Percentiles rank a stretch among this genome's conserved stretches.
These are phyloP conservation scores for Kluyveromyces nonfermentans DNA, from an alignment of 805 yeast species.

Conservation along the genomic window DNA sequence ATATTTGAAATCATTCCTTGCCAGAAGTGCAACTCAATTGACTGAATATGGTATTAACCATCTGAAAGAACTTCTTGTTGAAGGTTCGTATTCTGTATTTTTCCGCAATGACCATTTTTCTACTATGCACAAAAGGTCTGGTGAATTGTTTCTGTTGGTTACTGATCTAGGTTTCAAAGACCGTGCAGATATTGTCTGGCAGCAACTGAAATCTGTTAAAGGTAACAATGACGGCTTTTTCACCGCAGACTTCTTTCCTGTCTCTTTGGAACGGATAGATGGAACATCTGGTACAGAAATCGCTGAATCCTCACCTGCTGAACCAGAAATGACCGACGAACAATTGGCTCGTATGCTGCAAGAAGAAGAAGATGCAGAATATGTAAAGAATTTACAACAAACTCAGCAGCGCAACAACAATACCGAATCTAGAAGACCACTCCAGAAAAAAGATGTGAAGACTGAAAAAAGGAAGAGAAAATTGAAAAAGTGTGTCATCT, in stretches of 20 bases:
- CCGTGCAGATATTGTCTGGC: conserved; percentile 65
- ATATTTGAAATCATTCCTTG: conserved; percentile 41
- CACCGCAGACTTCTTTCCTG: conserved; percentile 54
- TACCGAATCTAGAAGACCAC: background rate
- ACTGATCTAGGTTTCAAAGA: conserved; percentile 60
- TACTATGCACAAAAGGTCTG: conserved; percentile 48
- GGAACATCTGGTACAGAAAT: conserved; percentile 1
- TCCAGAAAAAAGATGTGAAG: conserved; percentile 4
- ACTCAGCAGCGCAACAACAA: background rate
- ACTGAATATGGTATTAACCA: conserved; percentile 55
- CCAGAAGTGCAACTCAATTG: conserved; percentile 62
- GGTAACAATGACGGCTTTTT: conserved; percentile 66
- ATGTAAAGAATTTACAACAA: conserved; percentile 37
- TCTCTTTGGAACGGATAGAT: conserved; percentile 14
- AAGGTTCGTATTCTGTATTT: conserved; percentile 55
- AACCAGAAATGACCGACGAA: conserved; percentile 27
- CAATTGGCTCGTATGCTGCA: conserved; percentile 39
- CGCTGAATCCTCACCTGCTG: conserved; percentile 18
- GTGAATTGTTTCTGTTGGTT: conserved; percentile 52
- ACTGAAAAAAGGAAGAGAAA: conserved; percentile 7
- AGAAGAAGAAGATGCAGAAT: conserved; percentile 46
- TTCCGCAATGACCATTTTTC: conserved; percentile 88
- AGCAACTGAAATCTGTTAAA: conserved; percentile 52
- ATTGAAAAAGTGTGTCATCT: conserved; percentile 12
- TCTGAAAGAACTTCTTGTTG: conserved; percentile 36